Percentiles rank a stretch among this genome's conserved stretches.
phyloP scores from a whole-genome alignment of 768 basidiomycete species.

The Antrodiella citrinella region DNA sequence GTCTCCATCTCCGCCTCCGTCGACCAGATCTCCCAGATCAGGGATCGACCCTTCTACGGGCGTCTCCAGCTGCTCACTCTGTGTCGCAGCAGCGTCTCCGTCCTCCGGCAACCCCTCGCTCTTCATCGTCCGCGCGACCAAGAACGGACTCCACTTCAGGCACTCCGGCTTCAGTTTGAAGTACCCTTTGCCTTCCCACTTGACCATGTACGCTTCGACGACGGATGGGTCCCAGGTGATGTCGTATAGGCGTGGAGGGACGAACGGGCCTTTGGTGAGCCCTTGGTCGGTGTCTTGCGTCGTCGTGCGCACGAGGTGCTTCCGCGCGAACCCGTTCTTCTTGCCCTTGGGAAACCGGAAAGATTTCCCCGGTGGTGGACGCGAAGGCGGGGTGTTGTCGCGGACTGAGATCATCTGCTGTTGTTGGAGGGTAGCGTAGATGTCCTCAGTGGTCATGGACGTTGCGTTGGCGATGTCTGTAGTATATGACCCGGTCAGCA shows the following conservation, averaged over 20 bases:
- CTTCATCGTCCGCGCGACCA: slow-evolving; percentile 45
- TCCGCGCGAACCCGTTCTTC: slow-evolving; percentile 54
- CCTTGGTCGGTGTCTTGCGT: slow-evolving; percentile 40
- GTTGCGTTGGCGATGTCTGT: slow-evolving; percentile 80
- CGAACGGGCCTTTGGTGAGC: slow-evolving; percentile 40
- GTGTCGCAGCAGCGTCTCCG: too few species aligned
- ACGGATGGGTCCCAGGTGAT: slow-evolving; percentile 66
- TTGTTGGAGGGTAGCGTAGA: slow-evolving; percentile 63
- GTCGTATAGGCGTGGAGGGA: slow-evolving; percentile 61
- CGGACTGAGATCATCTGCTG: slow-evolving; percentile 66
- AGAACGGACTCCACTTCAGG: slow-evolving; percentile 92
- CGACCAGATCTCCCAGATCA: slow-evolving; percentile 1
- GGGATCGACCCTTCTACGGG: not conserved
- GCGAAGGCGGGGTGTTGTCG: slow-evolving; percentile 39
- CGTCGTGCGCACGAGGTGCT: slow-evolving; percentile 46
- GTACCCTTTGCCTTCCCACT: slow-evolving; percentile 76
- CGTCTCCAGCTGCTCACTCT: not conserved
- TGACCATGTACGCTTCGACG: slow-evolving; percentile 56
- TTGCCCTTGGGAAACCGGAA: slow-evolving; percentile 68
- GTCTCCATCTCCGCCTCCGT: slow-evolving; percentile 2
- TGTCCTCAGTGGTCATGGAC: slow-evolving; percentile 87
- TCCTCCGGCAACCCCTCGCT: slow-evolving; percentile 7
- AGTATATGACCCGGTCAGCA: slow-evolving; percentile 6
- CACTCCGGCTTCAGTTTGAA: slow-evolving; percentile 70
- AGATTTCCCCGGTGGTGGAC: slow-evolving; percentile 69